These are phyloP conservation scores for Haplosporangium gracile DNA, from an alignment of 192 early-diverging fungal genomes.

Conservation along the genomic window DNA sequence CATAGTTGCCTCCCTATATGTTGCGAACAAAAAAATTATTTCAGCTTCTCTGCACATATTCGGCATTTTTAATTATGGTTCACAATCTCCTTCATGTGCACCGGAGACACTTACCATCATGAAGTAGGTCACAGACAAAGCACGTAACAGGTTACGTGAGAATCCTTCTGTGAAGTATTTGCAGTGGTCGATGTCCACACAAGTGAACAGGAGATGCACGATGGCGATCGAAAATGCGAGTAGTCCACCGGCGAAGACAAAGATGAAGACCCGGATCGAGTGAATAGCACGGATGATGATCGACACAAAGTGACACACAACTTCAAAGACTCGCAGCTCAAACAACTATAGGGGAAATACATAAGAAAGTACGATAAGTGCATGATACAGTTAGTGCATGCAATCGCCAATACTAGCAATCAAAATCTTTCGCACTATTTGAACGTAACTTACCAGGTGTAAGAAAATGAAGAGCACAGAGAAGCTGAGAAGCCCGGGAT, in stretches of 20 bases:
- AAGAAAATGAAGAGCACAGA: constrained; percentile 14
- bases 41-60: no score
- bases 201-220: constrained; percentile 16
- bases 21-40: no score
- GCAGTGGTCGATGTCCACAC: not conserved
- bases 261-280: constrained; percentile 28
- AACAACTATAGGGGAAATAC: no score
- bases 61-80: no score
- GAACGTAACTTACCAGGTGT: constrained; percentile 14
- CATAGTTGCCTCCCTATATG: constrained; percentile 28
- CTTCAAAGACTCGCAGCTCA: constrained; percentile 16
- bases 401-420: no score
- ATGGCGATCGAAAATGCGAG: constrained; percentile 25
- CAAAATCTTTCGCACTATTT: no score
- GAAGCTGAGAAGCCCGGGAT: constrained; percentile 3
- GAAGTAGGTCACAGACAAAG: constrained; percentile 18
- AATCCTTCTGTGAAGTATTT: not conserved
- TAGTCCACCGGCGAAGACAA: constrained; percentile 12
- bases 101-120: constrained; percentile 18
- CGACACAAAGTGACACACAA: constrained; percentile 18
- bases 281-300: constrained; percentile 12
- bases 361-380: no score
- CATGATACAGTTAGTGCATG: no score
- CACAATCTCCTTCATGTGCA: no score
- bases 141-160: constrained; percentile 1